A percentile compares a stretch with the other conserved stretches of the same genome.
These are phyloP conservation scores for Auricularia heimuer DNA, from an alignment of 768 basidiomycete genomes.

Conservation along the genomic window DNA sequence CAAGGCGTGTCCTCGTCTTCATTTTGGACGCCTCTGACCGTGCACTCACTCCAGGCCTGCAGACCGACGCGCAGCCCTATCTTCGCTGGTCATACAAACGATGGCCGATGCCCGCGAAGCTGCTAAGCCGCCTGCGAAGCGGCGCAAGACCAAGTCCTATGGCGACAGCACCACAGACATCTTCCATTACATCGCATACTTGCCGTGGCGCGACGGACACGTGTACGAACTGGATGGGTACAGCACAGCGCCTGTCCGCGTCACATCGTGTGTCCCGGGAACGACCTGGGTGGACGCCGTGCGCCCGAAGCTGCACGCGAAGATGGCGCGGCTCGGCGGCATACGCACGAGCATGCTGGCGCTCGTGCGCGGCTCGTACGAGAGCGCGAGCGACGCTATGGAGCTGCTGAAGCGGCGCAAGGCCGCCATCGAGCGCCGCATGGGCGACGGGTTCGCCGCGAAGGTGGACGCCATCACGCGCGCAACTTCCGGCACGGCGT, in stretches of 20 bases:
- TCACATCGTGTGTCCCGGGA: slow-evolving; percentile 22
- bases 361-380: slow-evolving; percentile 42
- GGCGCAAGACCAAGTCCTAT: slow-evolving; percentile 23
- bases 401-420: slow-evolving; percentile 44
- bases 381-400: slow-evolving; percentile 39
- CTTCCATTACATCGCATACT: slow-evolving; percentile 59
- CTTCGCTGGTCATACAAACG: slow-evolving; percentile 34
- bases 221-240: slow-evolving; percentile 67
- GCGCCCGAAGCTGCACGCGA: slow-evolving; percentile 47
- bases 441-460: slow-evolving; percentile 33
- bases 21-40: background rate
- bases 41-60: slow-evolving; percentile 33
- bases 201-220: slow-evolving; percentile 44
- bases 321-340: slow-evolving; percentile 51
- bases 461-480: slow-evolving; percentile 31
- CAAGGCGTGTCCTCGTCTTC: slow-evolving; percentile 30
- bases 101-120: slow-evolving; percentile 16
- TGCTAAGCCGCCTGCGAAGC: slow-evolving; percentile 25
- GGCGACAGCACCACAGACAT: slow-evolving; percentile 32
- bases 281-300: slow-evolving; percentile 50
- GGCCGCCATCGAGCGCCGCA: slow-evolving; percentile 33
- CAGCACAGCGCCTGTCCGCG: slow-evolving; percentile 51
- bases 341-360: slow-evolving; percentile 56
- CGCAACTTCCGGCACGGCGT: slow-evolving; percentile 19
- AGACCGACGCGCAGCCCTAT: slow-evolving; percentile 45